Evolutionary conservation across 2,329 filamentous ascomycete genomes (phyloP).

Genomic region (Penicillium digitatum): DNA sequence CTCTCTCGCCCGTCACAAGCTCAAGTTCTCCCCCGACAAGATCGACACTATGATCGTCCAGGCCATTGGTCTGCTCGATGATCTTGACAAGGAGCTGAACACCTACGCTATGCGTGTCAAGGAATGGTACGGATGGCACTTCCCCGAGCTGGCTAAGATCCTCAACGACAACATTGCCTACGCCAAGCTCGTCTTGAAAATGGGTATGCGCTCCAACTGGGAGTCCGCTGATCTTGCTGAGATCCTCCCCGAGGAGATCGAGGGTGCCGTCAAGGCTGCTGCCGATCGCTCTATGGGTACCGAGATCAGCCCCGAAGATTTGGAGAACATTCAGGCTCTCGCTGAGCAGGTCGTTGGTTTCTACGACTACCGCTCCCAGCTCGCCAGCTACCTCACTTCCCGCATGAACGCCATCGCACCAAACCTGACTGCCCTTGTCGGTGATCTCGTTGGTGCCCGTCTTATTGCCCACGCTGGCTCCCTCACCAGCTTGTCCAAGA

Average conservation of each 20-base stretch:
- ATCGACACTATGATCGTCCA: slow-evolving; percentile 99
- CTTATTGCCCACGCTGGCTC: slow-evolving; percentile 94
- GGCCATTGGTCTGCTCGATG: slow-evolving; percentile 87
- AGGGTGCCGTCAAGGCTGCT: slow-evolving; percentile 83
- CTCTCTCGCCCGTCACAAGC: slow-evolving; percentile 92
- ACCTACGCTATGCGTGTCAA: slow-evolving; percentile 98
- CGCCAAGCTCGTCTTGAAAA: slow-evolving; percentile 77
- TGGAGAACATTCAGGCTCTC: slow-evolving; percentile 85
- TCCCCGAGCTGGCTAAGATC: slow-evolving; percentile 96
- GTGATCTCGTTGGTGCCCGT: slow-evolving; percentile 88
- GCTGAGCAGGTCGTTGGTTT: slow-evolving; percentile 92
- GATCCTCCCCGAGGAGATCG: slow-evolving; percentile 92
- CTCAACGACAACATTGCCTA: slow-evolving; percentile 96
- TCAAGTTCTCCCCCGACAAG: slow-evolving; percentile 98
- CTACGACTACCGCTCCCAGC: slow-evolving; percentile 82
- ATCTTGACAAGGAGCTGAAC: slow-evolving; percentile 97
- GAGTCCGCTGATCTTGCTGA: slow-evolving; percentile 75
- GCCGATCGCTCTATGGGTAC: slow-evolving; percentile 98
- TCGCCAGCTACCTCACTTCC: slow-evolving; percentile 82
- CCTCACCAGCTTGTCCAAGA: slow-evolving; percentile 90
- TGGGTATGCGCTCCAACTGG: slow-evolving; percentile 83
- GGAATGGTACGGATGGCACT: slow-evolving; percentile 99
- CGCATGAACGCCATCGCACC: slow-evolving; percentile 97
- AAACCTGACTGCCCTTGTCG: slow-evolving; percentile 88
- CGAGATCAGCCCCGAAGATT: slow-evolving; percentile 87